phyloP scores from a whole-genome alignment of 805 yeast species.

The Cyberlindnera sargentensis region DNA sequence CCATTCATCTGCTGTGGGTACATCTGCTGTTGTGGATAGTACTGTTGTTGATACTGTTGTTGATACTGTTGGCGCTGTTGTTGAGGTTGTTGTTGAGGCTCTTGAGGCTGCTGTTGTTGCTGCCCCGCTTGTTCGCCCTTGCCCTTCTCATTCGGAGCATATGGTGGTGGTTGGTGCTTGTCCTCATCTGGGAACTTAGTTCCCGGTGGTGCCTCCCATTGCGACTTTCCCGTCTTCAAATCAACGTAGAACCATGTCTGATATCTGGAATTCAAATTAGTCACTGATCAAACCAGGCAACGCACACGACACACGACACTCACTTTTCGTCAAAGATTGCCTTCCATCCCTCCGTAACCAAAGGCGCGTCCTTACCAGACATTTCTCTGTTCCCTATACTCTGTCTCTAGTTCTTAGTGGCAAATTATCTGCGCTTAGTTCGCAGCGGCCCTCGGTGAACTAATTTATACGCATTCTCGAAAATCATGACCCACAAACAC shows the following conservation, averaged over 20 bases:
- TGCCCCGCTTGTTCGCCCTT: slow-evolving; percentile 4
- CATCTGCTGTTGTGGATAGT: slow-evolving; percentile 19
- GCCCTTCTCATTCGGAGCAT: slow-evolving; percentile 11
- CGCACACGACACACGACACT: neutral
- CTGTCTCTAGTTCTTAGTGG: too few relatives aligned
- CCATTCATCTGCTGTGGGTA: slow-evolving; percentile 26
- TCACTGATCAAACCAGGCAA: neutral
- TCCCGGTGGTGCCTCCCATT: slow-evolving; percentile 82
- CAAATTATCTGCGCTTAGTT: too few relatives aligned
- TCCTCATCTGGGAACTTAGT: slow-evolving; percentile 33
- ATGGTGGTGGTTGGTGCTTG: slow-evolving; percentile 34
- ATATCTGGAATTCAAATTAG: slow-evolving; percentile 27
- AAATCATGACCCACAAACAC: too few relatives aligned
- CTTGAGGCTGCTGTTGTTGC: slow-evolving; percentile 4
- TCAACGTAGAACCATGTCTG: slow-evolving; percentile 79
- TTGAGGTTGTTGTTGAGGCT: neutral
- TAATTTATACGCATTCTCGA: too few relatives aligned
- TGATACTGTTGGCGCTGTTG: neutral
- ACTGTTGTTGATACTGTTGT: slow-evolving; percentile 23
- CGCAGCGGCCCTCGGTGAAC: too few relatives aligned
- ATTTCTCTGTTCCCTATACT: too few relatives aligned
- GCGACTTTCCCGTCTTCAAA: slow-evolving; percentile 63
- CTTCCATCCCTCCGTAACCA: slow-evolving; percentile 64
- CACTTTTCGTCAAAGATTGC: slow-evolving; percentile 60
- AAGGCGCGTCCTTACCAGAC: slow-evolving; percentile 29